phyloP scores from a whole-genome alignment of 2,329 filamentous ascomycete species.

The Pseudogymnoascus sp. region DNA sequence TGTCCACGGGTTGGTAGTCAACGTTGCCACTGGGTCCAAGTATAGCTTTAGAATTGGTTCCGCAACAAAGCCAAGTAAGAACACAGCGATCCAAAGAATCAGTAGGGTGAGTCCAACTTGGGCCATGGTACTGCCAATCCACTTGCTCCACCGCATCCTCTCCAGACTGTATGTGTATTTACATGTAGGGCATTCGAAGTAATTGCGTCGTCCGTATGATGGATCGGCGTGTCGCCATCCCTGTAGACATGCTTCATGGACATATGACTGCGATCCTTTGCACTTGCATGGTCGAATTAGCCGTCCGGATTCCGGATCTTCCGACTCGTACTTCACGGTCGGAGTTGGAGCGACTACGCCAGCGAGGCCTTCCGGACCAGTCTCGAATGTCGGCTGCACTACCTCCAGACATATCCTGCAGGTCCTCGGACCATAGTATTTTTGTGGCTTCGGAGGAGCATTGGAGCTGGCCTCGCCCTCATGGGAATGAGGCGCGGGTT shows the following conservation, averaged over 20 bases:
- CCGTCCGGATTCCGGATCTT: slow-evolving; percentile 64
- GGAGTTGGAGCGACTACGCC: slow-evolving; percentile 47
- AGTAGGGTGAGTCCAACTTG: slow-evolving; percentile 63
- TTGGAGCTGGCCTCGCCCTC: slow-evolving; percentile 17
- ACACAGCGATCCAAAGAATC: slow-evolving; percentile 66
- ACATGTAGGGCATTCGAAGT: slow-evolving; percentile 83
- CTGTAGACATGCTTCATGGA: slow-evolving; percentile 84
- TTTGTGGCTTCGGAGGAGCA: slow-evolving; percentile 25
- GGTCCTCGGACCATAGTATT: slow-evolving; percentile 60
- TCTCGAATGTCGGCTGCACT: slow-evolving; percentile 50
- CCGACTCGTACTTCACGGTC: slow-evolving; percentile 62
- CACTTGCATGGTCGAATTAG: slow-evolving; percentile 87
- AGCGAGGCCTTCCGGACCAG: slow-evolving; percentile 44
- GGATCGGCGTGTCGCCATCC: slow-evolving; percentile 73
- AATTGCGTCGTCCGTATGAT: slow-evolving; percentile 55
- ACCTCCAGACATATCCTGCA: slow-evolving; percentile 86
- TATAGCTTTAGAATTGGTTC: slow-evolving; percentile 89
- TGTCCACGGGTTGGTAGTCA: slow-evolving; percentile 37
- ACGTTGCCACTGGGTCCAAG: slow-evolving; percentile 63
- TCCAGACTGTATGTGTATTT: slow-evolving; percentile 73
- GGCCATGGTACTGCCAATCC: slow-evolving; percentile 56
- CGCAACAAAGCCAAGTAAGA: slow-evolving; percentile 80
- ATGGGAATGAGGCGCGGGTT: slow-evolving; percentile 20
- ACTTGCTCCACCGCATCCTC: slow-evolving; percentile 65
- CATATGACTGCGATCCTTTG: slow-evolving; percentile 86